Evolutionary conservation across 441 rosid species (phyloP), one percentile per base, ranked within the genome.

Genomic region (Aquilaria agallochum): DNA sequence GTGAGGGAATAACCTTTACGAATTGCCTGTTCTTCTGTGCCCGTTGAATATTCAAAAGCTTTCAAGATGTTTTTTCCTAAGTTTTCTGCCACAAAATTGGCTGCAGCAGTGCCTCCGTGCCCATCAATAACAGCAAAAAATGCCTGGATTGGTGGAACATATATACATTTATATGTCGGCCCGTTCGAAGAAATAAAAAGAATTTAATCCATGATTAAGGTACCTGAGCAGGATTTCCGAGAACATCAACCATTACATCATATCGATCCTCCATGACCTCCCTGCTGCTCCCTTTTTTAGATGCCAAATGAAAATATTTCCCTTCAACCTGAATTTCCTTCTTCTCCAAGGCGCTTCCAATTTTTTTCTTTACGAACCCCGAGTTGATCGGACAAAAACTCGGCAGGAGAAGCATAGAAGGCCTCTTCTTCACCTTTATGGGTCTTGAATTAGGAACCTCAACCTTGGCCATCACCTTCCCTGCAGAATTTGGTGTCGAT

Each of bases 111-210:
- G 11, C 87, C 83, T 44, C 87, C 87, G 32, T 79, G 83, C 13
- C 87, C 87, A 31, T 82, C 87, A 47, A 82, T 68, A 9, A 82
- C 87, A 1, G 76, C 65, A 36, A 74, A 82, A 62, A 68, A 72
- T 0, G 82, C 87, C 82, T 82, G 56, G 56, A 0, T 14, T 9
- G 11, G 14, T 2, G 12, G 2, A 60, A n/a, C 12, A 2, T 4
- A 31, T 7, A 59, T 31, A 4, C 11, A 20, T 20, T 20, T 20
- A 0, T 20, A 20, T 20, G 27, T 20, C 27, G 27, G 27, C 27
- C 27, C 27, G 27, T 20, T 20, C 27, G 27, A 20, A 20, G 27
- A 20, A 20, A 20, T 20, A 20, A 20, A 20, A 20, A 30, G n/a
- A 44, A 3, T 7, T 15, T 2, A 42, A 1, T 14, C 2, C 4